Evolutionary conservation across 192 early-diverging fungal genomes (phyloP), one percentile per base, ranked within the genome.

Genomic region (Kickxella alabastrina): DNA sequence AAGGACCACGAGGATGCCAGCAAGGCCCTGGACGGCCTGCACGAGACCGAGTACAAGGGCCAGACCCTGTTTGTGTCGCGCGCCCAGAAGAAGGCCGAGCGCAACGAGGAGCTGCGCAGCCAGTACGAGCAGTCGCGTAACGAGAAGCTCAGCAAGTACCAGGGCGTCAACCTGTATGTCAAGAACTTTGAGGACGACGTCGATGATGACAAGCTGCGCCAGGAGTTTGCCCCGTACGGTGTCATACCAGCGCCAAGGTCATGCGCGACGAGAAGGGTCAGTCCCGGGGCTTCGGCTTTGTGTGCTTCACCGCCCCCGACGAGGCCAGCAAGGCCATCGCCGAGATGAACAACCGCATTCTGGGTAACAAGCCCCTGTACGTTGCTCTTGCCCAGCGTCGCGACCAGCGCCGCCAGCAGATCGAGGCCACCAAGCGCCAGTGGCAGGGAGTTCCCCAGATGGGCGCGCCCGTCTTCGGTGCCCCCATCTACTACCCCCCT

Each of bases 81-180:
- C 53, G 97, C 97, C 53, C 95, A 99, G 79, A 99, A 97, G 92
- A 96, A 97, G 83, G 68, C 78, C 24, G 97, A 99, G 81, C 90
- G 97, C 57, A 91, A 92, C 64, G 91, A 93, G 75, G 97, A 99
- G 76, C 85, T 99, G 51, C 83, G 92, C 62, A 79, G 78, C 49
- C 93, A 96, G 80, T 97, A 95, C 80, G 95, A 99, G 79, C 86
- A 88, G 67, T 83, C 91, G 56, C 86, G 91, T 69, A 79, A 87
- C 75, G 97, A 99, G 81, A 94, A 95, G 80, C 71, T 94, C 37
- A 90, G 80, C 87, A 96, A 96, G 84, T 97, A 92, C 84, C 94
- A 99, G 82, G 93, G 92, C 55, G 93, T 92, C 63, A 99, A 99
- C 81, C 79, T 99, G 37, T 97, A 97, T 74, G 82, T 99, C 79